These are phyloP conservation scores for Ophiostoma triangulosporum DNA, from an alignment of 2,329 filamentous ascomycete species.

Conservation along the genomic window DNA sequence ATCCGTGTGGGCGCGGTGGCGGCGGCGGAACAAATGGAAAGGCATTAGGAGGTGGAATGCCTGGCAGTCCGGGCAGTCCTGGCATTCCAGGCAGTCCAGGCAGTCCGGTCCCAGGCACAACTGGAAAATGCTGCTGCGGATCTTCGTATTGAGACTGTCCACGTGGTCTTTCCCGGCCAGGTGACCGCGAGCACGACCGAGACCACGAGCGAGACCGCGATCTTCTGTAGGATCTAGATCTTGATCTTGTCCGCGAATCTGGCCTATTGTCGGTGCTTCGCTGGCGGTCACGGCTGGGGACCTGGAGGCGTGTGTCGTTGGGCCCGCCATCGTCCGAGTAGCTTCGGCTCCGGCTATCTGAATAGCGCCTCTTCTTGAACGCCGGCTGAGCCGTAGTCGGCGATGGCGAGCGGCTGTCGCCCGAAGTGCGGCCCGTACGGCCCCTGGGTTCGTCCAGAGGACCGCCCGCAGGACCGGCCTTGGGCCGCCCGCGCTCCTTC, in stretches of 20 bases:
- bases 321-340: background rate
- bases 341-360: background rate
- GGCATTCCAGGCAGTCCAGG: no score
- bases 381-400: background rate
- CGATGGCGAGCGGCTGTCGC: background rate
- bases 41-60: background rate
- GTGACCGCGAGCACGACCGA: background rate
- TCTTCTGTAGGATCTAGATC: background rate
- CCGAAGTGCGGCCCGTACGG: background rate
- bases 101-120: background rate
- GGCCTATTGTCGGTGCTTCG: background rate
- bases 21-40: conserved; percentile 1
- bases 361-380: background rate
- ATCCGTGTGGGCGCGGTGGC: conserved; percentile 7
- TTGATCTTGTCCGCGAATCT: background rate
- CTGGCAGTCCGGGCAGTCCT: background rate
- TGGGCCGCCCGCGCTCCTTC: conserved; percentile 35
- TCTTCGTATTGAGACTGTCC: background rate
- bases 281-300: background rate
- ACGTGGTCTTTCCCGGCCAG: background rate
- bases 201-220: background rate
- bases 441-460: background rate
- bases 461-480: background rate
- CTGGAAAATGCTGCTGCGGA: background rate
- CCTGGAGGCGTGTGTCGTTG: background rate